These are phyloP conservation scores for Vitis riparia DNA, from an alignment of 164 flowering plant species.

Conservation along the genomic window DNA sequence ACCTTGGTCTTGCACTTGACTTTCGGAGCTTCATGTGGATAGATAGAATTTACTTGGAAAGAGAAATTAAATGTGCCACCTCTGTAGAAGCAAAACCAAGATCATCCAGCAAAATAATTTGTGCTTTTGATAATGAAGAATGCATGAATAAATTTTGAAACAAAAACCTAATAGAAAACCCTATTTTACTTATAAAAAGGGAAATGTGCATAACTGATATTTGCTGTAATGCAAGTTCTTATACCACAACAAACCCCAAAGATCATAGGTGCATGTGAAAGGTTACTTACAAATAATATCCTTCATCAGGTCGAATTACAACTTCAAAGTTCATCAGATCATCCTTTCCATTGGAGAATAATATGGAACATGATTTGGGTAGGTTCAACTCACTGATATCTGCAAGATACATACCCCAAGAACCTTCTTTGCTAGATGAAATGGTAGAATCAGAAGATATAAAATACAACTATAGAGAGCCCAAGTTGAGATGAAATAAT, in stretches of 20 bases:
- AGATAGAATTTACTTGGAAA: constrained; percentile 60
- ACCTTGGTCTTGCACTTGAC: constrained; percentile 89
- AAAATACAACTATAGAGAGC: too few relatives aligned
- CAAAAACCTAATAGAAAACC: background rate
- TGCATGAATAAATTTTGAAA: too few relatives aligned
- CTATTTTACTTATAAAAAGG: too few relatives aligned
- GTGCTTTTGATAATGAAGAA: too few relatives aligned
- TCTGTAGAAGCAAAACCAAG: constrained; percentile 21
- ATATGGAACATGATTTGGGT: constrained; percentile 41
- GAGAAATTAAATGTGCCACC: constrained; percentile 64
- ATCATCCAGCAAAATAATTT: too few relatives aligned
- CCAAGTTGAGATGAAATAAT: too few relatives aligned
- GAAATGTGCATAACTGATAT: background rate
- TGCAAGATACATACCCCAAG: constrained; percentile 12
- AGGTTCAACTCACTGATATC: constrained; percentile 53
- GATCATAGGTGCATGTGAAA: background rate
- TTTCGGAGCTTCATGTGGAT: constrained; percentile 81
- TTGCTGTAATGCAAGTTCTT: too few relatives aligned
- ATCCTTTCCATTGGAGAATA: constrained; percentile 51
- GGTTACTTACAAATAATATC: constrained; percentile 42
- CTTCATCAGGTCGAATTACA: constrained; percentile 49
- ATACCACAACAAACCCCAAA: background rate
- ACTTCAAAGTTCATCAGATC: constrained; percentile 60
- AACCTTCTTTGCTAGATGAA: background rate
- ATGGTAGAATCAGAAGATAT: too few relatives aligned